Conservation (phyloP, 2,329 filamentous ascomycete genomes). For the Colletotrichum plurivorum region DNA sequence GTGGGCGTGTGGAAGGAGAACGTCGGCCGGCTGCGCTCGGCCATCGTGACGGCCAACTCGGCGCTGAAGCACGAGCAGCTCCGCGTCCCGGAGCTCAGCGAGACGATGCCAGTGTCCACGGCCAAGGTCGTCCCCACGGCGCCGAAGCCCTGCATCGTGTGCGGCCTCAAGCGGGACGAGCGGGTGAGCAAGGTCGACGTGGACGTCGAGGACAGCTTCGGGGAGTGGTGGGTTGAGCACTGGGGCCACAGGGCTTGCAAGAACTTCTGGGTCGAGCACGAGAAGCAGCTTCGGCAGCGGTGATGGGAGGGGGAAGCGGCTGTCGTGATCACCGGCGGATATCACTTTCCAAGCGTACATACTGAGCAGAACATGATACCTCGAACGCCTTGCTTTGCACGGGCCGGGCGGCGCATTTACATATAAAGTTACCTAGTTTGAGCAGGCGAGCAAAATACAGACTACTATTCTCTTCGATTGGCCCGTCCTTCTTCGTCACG, state of each 20-base stretch:
- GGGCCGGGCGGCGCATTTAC: background rate
- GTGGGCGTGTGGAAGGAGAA: slow-evolving; percentile 81
- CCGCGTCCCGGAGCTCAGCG: slow-evolving; percentile 78
- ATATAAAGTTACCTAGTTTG: slow-evolving; percentile 7
- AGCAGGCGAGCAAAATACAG: background rate
- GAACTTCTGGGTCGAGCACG: slow-evolving; percentile 88
- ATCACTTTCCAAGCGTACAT: slow-evolving; percentile 9
- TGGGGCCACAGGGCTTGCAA: slow-evolving; percentile 86
- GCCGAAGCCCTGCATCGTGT: slow-evolving; percentile 83
- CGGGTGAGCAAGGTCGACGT: slow-evolving; percentile 82
- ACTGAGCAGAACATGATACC: slow-evolving; percentile 30
- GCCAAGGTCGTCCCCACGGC: slow-evolving; percentile 83
- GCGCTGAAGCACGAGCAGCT: slow-evolving; percentile 54
- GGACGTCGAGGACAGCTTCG: slow-evolving; percentile 89
- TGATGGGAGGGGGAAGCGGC: slow-evolving; percentile 51
- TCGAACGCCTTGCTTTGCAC: slow-evolving; percentile 14
- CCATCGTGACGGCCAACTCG: slow-evolving; percentile 76
- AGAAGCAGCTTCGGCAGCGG: slow-evolving; percentile 76
- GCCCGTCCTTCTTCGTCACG: too few species aligned
- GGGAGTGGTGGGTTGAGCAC: slow-evolving; percentile 96
- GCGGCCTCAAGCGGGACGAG: slow-evolving; percentile 90
- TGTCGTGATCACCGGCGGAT: background rate
- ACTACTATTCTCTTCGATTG: background rate
- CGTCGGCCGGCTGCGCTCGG: slow-evolving; percentile 80
- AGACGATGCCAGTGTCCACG: slow-evolving; percentile 76